Evolutionary conservation across 805 yeast species (phyloP).

Genomic region (Starmerella floris): DNA sequence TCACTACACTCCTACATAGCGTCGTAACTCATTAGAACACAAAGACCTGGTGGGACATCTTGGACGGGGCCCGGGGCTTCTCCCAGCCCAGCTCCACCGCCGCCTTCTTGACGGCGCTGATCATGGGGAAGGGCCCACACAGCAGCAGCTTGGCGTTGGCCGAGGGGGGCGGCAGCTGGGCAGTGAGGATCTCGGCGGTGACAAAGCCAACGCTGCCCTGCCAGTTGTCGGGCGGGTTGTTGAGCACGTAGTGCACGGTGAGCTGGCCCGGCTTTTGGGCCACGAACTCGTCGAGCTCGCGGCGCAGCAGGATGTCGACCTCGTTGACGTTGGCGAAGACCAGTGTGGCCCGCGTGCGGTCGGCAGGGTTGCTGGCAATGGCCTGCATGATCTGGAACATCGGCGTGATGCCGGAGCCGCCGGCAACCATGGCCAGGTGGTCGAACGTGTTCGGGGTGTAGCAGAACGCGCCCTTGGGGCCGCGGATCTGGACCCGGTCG

Average conservation of each 20-base stretch:
- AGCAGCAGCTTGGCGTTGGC: constrained; percentile 56
- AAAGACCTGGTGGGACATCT: constrained; percentile 82
- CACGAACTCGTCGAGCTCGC: constrained; percentile 61
- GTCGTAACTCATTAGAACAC: constrained; percentile 56
- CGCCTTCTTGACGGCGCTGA: constrained; percentile 67
- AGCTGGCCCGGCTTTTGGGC: constrained; percentile 33
- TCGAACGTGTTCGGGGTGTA: constrained; percentile 68
- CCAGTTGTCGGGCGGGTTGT: constrained; percentile 62
- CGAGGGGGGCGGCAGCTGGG: constrained; percentile 47
- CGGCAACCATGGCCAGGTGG: constrained; percentile 80
- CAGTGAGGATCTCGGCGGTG: constrained; percentile 55
- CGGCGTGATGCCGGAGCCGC: constrained; percentile 94
- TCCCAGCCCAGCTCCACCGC: constrained; percentile 61
- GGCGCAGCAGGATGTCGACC: constrained; percentile 65
- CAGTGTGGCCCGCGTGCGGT: constrained; percentile 59
- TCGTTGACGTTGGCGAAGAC: constrained; percentile 71
- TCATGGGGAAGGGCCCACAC: constrained; percentile 94
- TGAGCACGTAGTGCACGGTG: constrained; percentile 58
- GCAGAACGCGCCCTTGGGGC: constrained; percentile 82
- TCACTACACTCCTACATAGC: no score
- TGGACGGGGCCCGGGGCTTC: constrained; percentile 79
- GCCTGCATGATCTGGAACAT: constrained; percentile 76
- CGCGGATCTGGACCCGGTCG: constrained; percentile 48
- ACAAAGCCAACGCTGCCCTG: constrained; percentile 66
- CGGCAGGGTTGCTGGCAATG: constrained; percentile 60